Percentiles rank a stretch among this genome's conserved stretches.
Conservation (phyloP, 768 basidiomycete genomes). For the Leccinum broughii region DNA sequence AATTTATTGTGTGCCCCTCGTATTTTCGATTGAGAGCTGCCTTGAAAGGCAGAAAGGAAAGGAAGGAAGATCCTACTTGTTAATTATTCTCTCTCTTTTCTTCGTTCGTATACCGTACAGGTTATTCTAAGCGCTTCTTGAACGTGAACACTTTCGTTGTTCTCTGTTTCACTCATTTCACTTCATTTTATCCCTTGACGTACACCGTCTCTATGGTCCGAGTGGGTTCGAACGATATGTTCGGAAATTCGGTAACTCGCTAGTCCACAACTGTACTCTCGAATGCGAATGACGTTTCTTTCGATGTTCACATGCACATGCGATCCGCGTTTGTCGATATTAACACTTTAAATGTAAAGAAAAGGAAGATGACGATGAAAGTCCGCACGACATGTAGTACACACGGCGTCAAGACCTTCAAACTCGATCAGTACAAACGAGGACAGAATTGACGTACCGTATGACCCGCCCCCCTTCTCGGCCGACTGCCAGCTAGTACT, state of each 20-base stretch:
- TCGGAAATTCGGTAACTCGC: neutral
- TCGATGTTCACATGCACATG: neutral
- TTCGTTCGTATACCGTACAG: too few relatives aligned
- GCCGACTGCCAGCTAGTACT: neutral
- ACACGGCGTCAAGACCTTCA: neutral
- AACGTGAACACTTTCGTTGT: neutral
- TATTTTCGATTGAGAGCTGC: neutral
- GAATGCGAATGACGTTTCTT: neutral
- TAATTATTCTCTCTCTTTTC: neutral
- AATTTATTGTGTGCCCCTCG: constrained; percentile 5
- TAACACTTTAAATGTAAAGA: neutral
- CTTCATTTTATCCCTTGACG: neutral
- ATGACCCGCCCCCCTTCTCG: too few relatives aligned
- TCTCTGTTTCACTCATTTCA: neutral
- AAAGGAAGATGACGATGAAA: neutral
- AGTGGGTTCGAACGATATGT: neutral
- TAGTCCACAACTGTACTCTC: neutral
- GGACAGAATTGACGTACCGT: too few relatives aligned
- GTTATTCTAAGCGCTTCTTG: neutral
- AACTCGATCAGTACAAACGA: neutral
- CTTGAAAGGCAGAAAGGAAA: neutral
- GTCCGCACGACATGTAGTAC: neutral
- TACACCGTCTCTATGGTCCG: neutral
- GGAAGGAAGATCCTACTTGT: neutral
- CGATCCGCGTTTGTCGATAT: constrained; percentile 9